A percentile compares a stretch with the other conserved stretches of the same genome.
Evolutionary conservation across 139 green algal genomes (phyloP).

Genomic region (Tetraselmis chui): DNA sequence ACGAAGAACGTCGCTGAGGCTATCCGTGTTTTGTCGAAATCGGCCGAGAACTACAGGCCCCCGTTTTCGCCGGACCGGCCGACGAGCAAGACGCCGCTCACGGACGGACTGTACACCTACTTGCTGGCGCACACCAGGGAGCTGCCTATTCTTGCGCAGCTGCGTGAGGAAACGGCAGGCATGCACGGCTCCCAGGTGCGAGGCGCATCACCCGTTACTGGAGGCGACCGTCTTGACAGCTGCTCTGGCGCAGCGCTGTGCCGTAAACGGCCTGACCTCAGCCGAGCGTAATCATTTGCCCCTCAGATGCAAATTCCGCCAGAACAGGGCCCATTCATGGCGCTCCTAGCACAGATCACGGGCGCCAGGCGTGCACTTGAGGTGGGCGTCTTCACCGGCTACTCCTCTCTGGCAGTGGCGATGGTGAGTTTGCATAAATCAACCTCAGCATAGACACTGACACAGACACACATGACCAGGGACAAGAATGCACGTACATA

Average conservation of each 20-base stretch:
- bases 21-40: too few relatives aligned
- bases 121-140: constrained; percentile 64
- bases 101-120: constrained; percentile 48
- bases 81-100: constrained; percentile 18
- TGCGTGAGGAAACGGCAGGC: constrained; percentile 50
- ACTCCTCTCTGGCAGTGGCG: constrained; percentile 67
- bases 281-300: neutral
- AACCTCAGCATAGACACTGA: too few relatives aligned
- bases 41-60: too few relatives aligned
- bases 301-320: constrained; percentile 41
- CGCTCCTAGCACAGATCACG: constrained; percentile 56
- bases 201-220: constrained; percentile 12
- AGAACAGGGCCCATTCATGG: constrained; percentile 77
- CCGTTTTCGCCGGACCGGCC: neutral
- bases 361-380: constrained; percentile 45
- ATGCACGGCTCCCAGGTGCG: constrained; percentile 55
- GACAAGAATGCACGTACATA: too few relatives aligned
- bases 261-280: too few relatives aligned
- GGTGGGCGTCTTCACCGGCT: constrained; percentile 85
- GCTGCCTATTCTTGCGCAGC: constrained; percentile 27
- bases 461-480: too few relatives aligned
- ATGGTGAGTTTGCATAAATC: too few relatives aligned
- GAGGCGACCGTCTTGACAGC: neutral
- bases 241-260: too few relatives aligned
- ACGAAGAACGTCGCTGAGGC: too few relatives aligned